Conservation (phyloP, 257 asterid genomes). For the Jaltomata sinuosa region DNA sequence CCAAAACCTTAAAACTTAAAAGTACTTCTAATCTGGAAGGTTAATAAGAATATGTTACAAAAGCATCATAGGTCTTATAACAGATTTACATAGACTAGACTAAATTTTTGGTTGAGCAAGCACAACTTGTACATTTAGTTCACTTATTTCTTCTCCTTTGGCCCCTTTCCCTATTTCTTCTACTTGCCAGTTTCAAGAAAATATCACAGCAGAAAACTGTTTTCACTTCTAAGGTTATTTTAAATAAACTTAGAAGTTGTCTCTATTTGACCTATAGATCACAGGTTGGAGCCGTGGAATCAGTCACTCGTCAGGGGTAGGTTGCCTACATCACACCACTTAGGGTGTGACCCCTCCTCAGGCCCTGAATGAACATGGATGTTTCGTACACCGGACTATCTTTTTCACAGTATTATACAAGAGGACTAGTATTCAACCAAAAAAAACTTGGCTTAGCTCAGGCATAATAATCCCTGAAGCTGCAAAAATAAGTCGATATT, state of each 20-base stretch:
- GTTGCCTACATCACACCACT: background rate
- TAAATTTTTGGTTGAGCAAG: background rate
- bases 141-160: background rate
- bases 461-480: background rate
- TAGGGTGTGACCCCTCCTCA: background rate
- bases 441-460: background rate
- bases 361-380: background rate
- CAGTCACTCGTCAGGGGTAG: background rate
- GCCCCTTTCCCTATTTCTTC: too few relatives aligned
- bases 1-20: background rate
- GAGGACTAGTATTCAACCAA: background rate
- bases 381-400: background rate
- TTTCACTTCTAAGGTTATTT: too few relatives aligned
- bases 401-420: background rate
- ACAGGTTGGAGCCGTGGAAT: background rate
- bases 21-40: background rate
- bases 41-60: background rate
- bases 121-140: background rate
- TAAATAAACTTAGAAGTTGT: too few relatives aligned
- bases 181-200: too few relatives aligned
- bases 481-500: background rate
- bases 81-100: background rate
- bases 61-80: background rate
- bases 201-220: too few relatives aligned
- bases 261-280: background rate